Evolutionary conservation across 352 stramenopile species (phyloP), one percentile per base, ranked within the genome.

Genomic region (Phytophthora fragariaefolia): DNA sequence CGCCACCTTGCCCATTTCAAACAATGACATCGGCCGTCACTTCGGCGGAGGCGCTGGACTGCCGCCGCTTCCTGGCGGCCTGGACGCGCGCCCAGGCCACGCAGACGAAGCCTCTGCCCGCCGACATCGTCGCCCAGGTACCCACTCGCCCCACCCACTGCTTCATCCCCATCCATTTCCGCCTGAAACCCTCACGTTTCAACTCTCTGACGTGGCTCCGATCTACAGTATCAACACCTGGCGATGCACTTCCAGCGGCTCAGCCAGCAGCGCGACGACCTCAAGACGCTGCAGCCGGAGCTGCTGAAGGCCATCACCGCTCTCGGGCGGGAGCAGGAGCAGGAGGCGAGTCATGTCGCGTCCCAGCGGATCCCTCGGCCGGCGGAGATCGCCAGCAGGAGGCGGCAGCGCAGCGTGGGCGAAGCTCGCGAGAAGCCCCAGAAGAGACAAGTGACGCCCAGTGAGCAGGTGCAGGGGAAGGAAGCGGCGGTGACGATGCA

Each of bases 41-140:
- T 5, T 4, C 57, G 34, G 18, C 36, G 10, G 67, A 82, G 34
- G 54, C 23, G 30, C 42, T 90, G 9, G 69, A 87, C 59, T 86
- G 79, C 51, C 68, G 79, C 52, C 85, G 85, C 48, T 91, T 93
- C 59, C 48, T 91, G 53, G 64, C 58, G 52, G 83, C 85, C 23
- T 93, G 83, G 82, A 47, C 53, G 58, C 76, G 85, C 42, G 85
- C 73, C 26, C 65, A 73, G 8, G 64, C 68, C 55, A 60, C 38
- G 17, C 60, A 73, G 18, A 63, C 75, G 40, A 49, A 77, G 4
- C 26, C 57, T 22, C 5, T 58, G 9, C 30, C 71, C 22, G 23
- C 22, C 8, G 24, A 66, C 30, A 61, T 68, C 17, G 6, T 63
- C 0, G 9, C 7, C 8, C 68, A 80, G 64, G 72, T 80, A 59